Evolutionary conservation across 768 basidiomycete species (phyloP).

Genomic region (Rhizopogon salebrosus): DNA sequence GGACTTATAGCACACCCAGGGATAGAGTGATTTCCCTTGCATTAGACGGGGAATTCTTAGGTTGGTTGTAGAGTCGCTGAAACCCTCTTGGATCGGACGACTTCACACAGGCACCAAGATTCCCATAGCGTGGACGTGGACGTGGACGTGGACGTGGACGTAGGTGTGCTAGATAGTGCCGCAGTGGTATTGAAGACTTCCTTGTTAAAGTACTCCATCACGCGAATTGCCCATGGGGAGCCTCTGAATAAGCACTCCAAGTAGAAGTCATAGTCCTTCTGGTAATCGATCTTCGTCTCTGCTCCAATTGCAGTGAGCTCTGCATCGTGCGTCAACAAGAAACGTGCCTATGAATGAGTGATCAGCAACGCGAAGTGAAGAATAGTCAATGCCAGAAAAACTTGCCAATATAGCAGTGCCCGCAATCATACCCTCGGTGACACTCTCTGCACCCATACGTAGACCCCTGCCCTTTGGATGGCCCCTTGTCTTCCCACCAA

Average conservation of each 20-base stretch:
- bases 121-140: too few relatives aligned
- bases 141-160: not conserved
- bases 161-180: not conserved
- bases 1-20: too few relatives aligned
- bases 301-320: not conserved
- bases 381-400: not conserved
- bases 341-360: not conserved
- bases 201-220: not conserved
- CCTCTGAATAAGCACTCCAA: not conserved
- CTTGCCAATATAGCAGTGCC: not conserved
- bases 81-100: too few relatives aligned
- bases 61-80: too few relatives aligned
- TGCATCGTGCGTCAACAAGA: not conserved
- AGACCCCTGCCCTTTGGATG: not conserved
- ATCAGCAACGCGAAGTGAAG: not conserved
- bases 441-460: not conserved
- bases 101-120: too few relatives aligned
- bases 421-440: not conserved
- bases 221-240: not conserved
- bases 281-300: not conserved
- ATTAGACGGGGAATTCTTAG: too few relatives aligned
- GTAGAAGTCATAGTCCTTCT: not conserved
- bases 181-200: not conserved
- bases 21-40: too few relatives aligned
- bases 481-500: not conserved